A percentile compares a stretch with the other conserved stretches of the same genome.
phyloP scores from a whole-genome alignment of 208 protist genomes.

The Wallacemonas sp. region DNA sequence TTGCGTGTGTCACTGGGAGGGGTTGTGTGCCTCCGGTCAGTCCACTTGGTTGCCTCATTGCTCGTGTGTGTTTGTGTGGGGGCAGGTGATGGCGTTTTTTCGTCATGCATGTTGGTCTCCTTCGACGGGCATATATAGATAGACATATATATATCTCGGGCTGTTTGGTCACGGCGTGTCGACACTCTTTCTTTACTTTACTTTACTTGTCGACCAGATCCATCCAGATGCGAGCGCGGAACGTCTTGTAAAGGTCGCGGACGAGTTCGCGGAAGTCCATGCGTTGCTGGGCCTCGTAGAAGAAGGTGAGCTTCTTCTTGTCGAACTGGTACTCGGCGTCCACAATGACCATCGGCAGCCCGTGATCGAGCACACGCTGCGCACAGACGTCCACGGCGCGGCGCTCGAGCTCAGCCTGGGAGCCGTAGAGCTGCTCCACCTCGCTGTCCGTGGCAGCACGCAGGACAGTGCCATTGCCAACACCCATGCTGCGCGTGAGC shows the following conservation, averaged over 20 bases:
- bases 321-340: constrained; percentile 93
- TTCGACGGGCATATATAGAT: too few relatives aligned
- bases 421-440: constrained; percentile 66
- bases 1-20: neutral
- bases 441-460: constrained; percentile 61
- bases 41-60: too few relatives aligned
- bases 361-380: constrained; percentile 81
- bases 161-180: too few relatives aligned
- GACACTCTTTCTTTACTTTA: constrained; percentile 1
- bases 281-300: constrained; percentile 85
- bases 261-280: constrained; percentile 91
- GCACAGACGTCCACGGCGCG: constrained; percentile 80
- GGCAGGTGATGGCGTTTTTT: too few relatives aligned
- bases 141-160: too few relatives aligned
- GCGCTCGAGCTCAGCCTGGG: constrained; percentile 78
- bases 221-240: constrained; percentile 92
- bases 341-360: constrained; percentile 86
- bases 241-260: constrained; percentile 88
- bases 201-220: constrained; percentile 63
- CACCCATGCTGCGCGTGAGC: constrained; percentile 61
- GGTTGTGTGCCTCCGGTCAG: too few relatives aligned
- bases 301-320: constrained; percentile 92
- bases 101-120: too few relatives aligned
- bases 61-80: too few relatives aligned
- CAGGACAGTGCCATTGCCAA: constrained; percentile 79